Evolutionary conservation across 2,329 filamentous ascomycete species (phyloP).

Genomic region (Thermothelomyces thermophilus): DNA sequence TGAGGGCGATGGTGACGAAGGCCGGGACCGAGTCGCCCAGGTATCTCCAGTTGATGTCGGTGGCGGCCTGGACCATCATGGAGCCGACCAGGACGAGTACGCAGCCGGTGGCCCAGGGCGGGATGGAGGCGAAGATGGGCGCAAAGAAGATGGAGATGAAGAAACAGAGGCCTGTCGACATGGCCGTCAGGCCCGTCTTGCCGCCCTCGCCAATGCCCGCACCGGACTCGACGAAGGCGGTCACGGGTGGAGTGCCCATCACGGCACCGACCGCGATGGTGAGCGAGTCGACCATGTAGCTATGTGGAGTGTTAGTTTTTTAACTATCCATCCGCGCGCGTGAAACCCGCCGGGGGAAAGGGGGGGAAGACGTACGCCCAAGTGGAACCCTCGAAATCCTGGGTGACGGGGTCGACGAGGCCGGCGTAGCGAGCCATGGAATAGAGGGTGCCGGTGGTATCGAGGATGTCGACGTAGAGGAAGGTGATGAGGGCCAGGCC

Average conservation of each 20-base stretch:
- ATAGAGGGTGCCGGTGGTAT: conserved; percentile 80
- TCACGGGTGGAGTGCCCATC: conserved; percentile 73
- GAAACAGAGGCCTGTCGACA: conserved; percentile 74
- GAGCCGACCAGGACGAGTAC: conserved; percentile 84
- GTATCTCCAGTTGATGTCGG: conserved; percentile 85
- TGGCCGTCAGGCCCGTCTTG: conserved; percentile 75
- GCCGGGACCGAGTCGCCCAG: conserved; percentile 77
- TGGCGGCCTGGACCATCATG: conserved; percentile 73
- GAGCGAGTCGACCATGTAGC: conserved; percentile 73
- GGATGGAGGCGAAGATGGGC: conserved; percentile 83
- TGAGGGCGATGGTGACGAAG: conserved; percentile 74
- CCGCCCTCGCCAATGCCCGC: conserved; percentile 85
- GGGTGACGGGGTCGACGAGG: conserved; percentile 71
- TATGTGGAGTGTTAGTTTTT: neutral
- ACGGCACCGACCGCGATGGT: conserved; percentile 72
- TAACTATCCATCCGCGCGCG: neutral
- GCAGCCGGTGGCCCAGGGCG: conserved; percentile 82
- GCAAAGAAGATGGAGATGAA: conserved; percentile 85
- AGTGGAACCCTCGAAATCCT: conserved; percentile 82
- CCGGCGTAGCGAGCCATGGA: conserved; percentile 82
- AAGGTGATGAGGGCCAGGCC: conserved; percentile 81
- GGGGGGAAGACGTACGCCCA: conserved; percentile 42
- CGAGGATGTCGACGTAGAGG: conserved; percentile 84
- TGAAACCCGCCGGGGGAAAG: neutral
- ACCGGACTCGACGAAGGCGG: conserved; percentile 82